Percentiles rank a stretch among this genome's conserved stretches.
Conservation (phyloP, 2,329 filamentous ascomycete genomes). For the Dryadomyces sulphureus region DNA sequence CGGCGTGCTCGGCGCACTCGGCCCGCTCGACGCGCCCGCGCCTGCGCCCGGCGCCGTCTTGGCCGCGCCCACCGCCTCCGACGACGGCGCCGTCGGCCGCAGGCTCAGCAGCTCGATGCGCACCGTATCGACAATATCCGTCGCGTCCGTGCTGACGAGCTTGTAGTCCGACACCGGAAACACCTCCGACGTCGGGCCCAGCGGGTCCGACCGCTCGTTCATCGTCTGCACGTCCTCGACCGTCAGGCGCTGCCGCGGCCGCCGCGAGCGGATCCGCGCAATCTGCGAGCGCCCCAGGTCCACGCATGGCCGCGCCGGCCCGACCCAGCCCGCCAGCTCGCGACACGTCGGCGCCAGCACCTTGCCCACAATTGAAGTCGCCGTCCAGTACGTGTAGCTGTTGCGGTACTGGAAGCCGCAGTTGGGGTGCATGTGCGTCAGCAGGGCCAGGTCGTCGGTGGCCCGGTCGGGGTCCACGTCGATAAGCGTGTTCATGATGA, state of each 20-base stretch:
- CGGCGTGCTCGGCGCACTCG: too few relatives aligned
- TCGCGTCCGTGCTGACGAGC: conserved; percentile 39
- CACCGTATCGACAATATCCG: conserved; percentile 48
- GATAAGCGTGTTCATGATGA: conserved; percentile 65
- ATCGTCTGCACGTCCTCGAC: conserved; percentile 50
- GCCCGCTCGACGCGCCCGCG: too few relatives aligned
- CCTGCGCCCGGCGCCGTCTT: neutral
- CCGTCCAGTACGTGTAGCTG: conserved; percentile 65
- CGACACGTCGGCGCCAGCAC: conserved; percentile 59
- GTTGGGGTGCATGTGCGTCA: conserved; percentile 53
- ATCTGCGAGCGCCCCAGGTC: conserved; percentile 57
- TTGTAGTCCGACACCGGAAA: conserved; percentile 57
- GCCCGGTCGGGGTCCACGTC: conserved; percentile 58
- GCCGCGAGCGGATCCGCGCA: conserved; percentile 48
- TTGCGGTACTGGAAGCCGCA: conserved; percentile 63
- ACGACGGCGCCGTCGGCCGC: conserved; percentile 14
- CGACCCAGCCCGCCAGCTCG: conserved; percentile 59
- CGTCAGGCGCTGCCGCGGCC: conserved; percentile 38
- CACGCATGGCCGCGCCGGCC: conserved; percentile 51
- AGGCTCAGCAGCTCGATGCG: conserved; percentile 55
- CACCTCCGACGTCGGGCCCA: conserved; percentile 45
- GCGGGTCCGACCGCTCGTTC: conserved; percentile 50
- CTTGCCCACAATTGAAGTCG: conserved; percentile 57
- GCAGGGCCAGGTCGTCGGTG: conserved; percentile 47
- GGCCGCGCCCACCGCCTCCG: neutral